Percentiles rank a stretch among this genome's conserved stretches.
phyloP scores from a whole-genome alignment of 768 basidiomycete species.

The Pisolithus orientalis region DNA sequence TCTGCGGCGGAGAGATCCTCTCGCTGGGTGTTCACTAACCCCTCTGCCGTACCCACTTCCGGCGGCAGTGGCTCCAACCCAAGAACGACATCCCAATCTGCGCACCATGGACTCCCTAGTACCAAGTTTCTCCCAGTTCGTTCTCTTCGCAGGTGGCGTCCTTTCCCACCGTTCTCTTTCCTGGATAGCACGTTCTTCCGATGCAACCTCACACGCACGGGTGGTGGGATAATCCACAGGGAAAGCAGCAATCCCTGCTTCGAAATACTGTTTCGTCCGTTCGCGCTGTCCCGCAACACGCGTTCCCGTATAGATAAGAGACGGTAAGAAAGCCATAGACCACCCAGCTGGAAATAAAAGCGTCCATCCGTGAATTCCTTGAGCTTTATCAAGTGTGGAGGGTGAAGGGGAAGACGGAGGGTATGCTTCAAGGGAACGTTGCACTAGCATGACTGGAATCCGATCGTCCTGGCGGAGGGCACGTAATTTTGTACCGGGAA shows the following conservation, averaged over 20 bases:
- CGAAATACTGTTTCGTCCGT: constrained; percentile 73
- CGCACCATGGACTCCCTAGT: constrained; percentile 64
- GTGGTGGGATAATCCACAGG: constrained; percentile 76
- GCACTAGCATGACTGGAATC: constrained; percentile 78
- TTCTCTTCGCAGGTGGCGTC: constrained; percentile 84
- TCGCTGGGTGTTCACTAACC: constrained; percentile 54
- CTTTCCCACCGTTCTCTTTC: constrained; percentile 64
- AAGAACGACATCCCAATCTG: constrained; percentile 74
- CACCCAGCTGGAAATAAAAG: constrained; percentile 83
- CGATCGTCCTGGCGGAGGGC: constrained; percentile 73
- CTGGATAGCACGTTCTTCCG: constrained; percentile 40
- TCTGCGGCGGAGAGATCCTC: constrained; percentile 24
- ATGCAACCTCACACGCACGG: constrained; percentile 45
- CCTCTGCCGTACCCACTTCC: constrained; percentile 12
- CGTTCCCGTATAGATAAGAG: constrained; percentile 76
- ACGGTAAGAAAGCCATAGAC: constrained; percentile 85
- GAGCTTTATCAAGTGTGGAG: constrained; percentile 21
- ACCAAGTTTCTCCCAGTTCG: constrained; percentile 60
- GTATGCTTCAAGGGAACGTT: constrained; percentile 56
- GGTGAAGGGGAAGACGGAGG: constrained; percentile 9
- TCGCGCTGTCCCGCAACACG: constrained; percentile 85
- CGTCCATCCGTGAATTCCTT: constrained; percentile 78
- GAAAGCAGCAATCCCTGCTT: constrained; percentile 68
- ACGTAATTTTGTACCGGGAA: constrained; percentile 66
- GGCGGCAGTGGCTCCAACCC: constrained; percentile 32